These are phyloP conservation scores for Thermomyces lanuginosus DNA, from an alignment of 2,329 filamentous ascomycete species.

Conservation along the genomic window DNA sequence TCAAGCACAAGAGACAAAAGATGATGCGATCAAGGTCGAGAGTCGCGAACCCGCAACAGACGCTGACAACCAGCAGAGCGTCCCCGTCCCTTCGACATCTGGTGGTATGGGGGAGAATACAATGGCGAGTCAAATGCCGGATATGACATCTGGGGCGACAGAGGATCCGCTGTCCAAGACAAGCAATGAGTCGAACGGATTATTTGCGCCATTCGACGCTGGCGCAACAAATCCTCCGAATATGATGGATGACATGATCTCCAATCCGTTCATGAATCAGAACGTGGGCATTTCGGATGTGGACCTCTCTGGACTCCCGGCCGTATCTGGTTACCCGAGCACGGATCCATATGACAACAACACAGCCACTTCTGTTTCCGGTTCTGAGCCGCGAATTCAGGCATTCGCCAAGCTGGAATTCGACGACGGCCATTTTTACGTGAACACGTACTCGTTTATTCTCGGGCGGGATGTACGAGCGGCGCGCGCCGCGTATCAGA, in stretches of 20 bases:
- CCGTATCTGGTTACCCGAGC: slow-evolving; percentile 16
- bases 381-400: slow-evolving; percentile 33
- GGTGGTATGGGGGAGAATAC: background rate
- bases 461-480: slow-evolving; percentile 45
- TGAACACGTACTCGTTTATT: slow-evolving; percentile 46
- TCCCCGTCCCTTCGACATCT: too few species aligned
- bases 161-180: slow-evolving; percentile 19
- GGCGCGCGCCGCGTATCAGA: slow-evolving; percentile 30
- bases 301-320: slow-evolving; percentile 18
- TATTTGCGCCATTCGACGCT: slow-evolving; percentile 22
- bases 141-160: slow-evolving; percentile 16
- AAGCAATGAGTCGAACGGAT: slow-evolving; percentile 15
- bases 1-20: too few species aligned
- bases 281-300: slow-evolving; percentile 10
- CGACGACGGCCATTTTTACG: slow-evolving; percentile 48
- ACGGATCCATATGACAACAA: slow-evolving; percentile 14
- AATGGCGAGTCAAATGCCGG: slow-evolving; percentile 7
- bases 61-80: too few species aligned
- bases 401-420: slow-evolving; percentile 50
- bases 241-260: slow-evolving; percentile 25
- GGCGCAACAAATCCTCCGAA: slow-evolving; percentile 13
- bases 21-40: too few species aligned
- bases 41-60: too few species aligned
- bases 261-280: slow-evolving; percentile 23
- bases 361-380: slow-evolving; percentile 18